Base-by-base conservation (phyloP, 257 asterid genomes). In the Anisodus tanguticus region DNA sequence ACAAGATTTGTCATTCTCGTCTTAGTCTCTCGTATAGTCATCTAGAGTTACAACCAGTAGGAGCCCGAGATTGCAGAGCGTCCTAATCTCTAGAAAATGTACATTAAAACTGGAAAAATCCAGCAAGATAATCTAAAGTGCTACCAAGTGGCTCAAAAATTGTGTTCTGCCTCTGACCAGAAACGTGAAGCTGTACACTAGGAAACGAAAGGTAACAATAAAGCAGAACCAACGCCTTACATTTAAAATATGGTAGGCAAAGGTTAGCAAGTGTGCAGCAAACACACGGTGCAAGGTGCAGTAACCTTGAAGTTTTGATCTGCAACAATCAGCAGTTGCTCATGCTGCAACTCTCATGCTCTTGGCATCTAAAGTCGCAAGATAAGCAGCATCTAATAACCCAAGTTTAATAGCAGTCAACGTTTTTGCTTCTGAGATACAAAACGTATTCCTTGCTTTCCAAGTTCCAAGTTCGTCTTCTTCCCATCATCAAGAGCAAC, bases 381-480 rank as follows among this genome's bases (percentile, higher is more conserved):
- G 37, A 71, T n/a, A 71, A 8, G 17, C 58, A 43, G 58, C 57
- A 72, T 72, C 72, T 59, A 53, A 60, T 35, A 31, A 22, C 45
- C 45, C 47, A 45, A 57, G 41, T 79, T n/a, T 39, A 51, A 31
- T 41, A 63, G 47, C 81, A 64, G 84, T 89, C 86, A 88, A 77
- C 87, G 92, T 80, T 86, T 90, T 60, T 90, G 95, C 89, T 97
- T 97, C 89, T 93, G 97, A 85, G 97, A 89, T 63, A 97, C 93
- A 57, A 95, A 97, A 53, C 98, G 95, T 78, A 97, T 91, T 66
- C 97, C 97, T 89, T 97, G 99, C 87, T 95, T 93, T 86, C 98
- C 98, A 2, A 97, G 95, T 88, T 95, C 98, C 83, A 90, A 92
- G 74, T 86, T 93, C 88, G 86, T 91, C 83, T 91, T n/a, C 80